Base-by-base conservation (phyloP, 805 yeast genomes). In the Wickerhamiella sorbophila region DNA sequence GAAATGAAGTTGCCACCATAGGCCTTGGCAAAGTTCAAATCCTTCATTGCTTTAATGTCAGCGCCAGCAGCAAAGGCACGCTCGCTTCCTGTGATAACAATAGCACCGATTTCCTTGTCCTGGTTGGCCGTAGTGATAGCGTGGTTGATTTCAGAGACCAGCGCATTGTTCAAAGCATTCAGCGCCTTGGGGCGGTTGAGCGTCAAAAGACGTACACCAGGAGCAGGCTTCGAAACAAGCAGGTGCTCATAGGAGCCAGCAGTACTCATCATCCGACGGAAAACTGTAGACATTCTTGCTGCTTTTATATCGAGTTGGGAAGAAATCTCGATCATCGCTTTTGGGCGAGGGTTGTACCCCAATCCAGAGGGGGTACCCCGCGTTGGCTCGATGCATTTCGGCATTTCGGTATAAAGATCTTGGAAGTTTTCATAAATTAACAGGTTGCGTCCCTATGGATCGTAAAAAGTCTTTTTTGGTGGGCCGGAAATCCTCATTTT, bases 51-150 rank as follows among this genome's bases (percentile, higher is more conserved):
- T 54, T 69, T 68, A 57, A 71, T 71, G 49, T 71, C 75, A 10
- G 75, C 75, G 15, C 75, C 75, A 6, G 75, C 74, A 31, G 75
- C 75, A 48, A 71, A 71, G 3, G 73, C 74, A 44, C 53, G 56
- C 43, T 62, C 62, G 33, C 55, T 54, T 1, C 75, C 75, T 10
- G 74, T 69, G 27, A 71, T 42, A 12, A 71, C 71, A 33, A 67
- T 66, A 5, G 74, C 71, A 2, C 71, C 71, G 45, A 65, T 53
- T 24, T 52, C 52, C 18, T 48, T 46, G 44, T 61, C 72, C 17
- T 52, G 42, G 32, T 65, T 66, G 4, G 66, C 66, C 17, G 52
- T 56, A 20, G 19, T 36, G 37, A 66, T 50, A 9, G 67, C 70
- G 17, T 51, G 53, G 52, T 62, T 58, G 31, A 66, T 53, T 45